Evolutionary conservation across 345 rosid genomes (phyloP).

Genomic region (Citrus reticulata): DNA sequence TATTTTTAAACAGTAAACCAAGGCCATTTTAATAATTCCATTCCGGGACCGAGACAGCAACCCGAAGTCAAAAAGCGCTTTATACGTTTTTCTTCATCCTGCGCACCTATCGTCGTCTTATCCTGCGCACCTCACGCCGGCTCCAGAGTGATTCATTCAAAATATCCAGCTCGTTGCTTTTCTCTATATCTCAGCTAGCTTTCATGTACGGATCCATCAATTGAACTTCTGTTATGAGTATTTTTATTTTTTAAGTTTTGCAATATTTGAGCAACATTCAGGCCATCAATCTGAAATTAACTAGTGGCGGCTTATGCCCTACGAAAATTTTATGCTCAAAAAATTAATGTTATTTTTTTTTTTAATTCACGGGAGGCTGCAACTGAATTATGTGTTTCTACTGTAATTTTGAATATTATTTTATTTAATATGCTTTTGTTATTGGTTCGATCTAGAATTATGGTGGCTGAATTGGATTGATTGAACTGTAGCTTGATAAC

Average conservation of each 20-base stretch:
- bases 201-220: neutral
- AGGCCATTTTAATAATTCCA: neutral
- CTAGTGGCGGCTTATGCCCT: neutral
- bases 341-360: neutral
- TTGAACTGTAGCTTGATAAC: neutral
- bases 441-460: slow-evolving; percentile 10
- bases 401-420: slow-evolving; percentile 13
- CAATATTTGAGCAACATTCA: neutral
- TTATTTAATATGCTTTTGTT: slow-evolving; percentile 16
- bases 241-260: neutral
- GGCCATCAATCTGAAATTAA: neutral
- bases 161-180: neutral
- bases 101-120: slow-evolving; percentile 19
- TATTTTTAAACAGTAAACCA: neutral
- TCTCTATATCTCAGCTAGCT: neutral
- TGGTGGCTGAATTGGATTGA: neutral
- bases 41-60: neutral
- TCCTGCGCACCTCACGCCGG: slow-evolving; percentile 30
- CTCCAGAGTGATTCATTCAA: neutral
- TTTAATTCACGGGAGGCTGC: neutral
- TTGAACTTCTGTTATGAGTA: neutral
- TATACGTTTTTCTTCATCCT: slow-evolving; percentile 5
- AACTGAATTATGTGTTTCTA: neutral
- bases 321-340: neutral
- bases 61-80: neutral